Evolutionary conservation across 179 eudicot genomes (phyloP).

Genomic region (Silene noctiflora): DNA sequence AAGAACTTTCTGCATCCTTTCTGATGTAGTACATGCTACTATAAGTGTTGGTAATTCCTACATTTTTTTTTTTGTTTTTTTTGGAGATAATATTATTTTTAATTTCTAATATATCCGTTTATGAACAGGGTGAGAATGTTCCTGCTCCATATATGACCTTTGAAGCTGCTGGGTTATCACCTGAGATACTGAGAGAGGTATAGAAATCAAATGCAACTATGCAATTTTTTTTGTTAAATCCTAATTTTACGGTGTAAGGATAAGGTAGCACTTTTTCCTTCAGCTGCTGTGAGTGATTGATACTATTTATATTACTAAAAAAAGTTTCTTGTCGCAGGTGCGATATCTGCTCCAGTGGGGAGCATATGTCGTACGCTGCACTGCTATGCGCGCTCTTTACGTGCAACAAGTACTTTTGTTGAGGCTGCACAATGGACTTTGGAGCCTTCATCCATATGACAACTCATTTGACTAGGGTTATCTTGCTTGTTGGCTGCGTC

Average conservation of each 20-base stretch:
- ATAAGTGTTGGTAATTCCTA: neutral
- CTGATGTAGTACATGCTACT: neutral
- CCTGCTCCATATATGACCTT: conserved; percentile 79
- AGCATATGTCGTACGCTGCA: conserved; percentile 99
- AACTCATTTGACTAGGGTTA: conserved; percentile 78
- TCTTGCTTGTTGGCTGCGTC: conserved; percentile 80
- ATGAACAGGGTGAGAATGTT: conserved; percentile 61
- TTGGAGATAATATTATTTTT: neutral
- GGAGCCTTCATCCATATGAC: conserved; percentile 89
- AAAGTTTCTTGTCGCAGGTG: conserved; percentile 80
- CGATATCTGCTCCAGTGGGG: conserved; percentile 99
- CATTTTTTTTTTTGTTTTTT: neutral
- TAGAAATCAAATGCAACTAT: conserved; percentile 19
- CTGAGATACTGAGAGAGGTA: conserved; percentile 91
- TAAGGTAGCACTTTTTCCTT: conserved; percentile 28
- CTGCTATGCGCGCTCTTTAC: conserved; percentile 59
- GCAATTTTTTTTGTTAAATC: conserved; percentile 5
- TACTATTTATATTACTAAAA: conserved; percentile 38
- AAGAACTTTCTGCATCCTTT: neutral
- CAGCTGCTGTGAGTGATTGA: conserved; percentile 35
- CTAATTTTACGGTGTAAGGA: conserved; percentile 19
- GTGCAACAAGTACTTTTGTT: conserved; percentile 69
- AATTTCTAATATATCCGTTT: conserved; percentile 5
- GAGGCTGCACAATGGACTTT: conserved; percentile 94
- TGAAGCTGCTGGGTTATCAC: conserved; percentile 79